Percentiles rank a stretch among this genome's conserved stretches.
phyloP scores from a whole-genome alignment of 805 yeast genomes.

The Lipomyces yamadae region DNA sequence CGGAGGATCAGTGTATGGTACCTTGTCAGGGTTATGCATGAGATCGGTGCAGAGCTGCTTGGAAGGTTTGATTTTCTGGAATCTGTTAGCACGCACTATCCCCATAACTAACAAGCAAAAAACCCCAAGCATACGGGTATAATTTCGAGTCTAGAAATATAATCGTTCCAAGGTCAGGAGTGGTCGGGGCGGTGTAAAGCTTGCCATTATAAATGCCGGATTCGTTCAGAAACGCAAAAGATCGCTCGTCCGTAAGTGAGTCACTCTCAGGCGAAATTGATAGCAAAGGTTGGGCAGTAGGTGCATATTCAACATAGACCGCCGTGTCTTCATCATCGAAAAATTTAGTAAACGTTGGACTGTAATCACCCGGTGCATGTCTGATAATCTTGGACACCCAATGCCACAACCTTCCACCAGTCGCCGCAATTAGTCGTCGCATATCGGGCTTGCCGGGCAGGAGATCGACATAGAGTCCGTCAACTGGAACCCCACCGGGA shows the following conservation, averaged over 20 bases:
- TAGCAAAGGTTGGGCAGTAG: constrained; percentile 21
- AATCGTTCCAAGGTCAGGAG: constrained; percentile 30
- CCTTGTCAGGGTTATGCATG: constrained; percentile 54
- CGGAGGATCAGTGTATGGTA: constrained; percentile 60
- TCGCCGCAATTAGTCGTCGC: constrained; percentile 28
- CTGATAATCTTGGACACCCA: constrained; percentile 34
- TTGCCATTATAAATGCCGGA: constrained; percentile 55
- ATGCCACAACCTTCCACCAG: constrained; percentile 36
- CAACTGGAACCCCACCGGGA: constrained; percentile 40
- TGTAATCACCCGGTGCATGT: constrained; percentile 36
- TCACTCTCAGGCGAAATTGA: constrained; percentile 38
- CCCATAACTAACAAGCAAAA: not conserved
- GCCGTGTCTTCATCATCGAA: constrained; percentile 41
- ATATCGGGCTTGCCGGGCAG: constrained; percentile 37
- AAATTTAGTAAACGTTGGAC: constrained; percentile 42
- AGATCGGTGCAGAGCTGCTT: constrained; percentile 25
- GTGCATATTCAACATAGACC: constrained; percentile 30
- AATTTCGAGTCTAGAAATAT: constrained; percentile 49
- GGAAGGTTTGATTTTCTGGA: constrained; percentile 34
- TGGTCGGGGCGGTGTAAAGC: constrained; percentile 39
- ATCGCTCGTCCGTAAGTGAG: constrained; percentile 30
- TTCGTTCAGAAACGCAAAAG: constrained; percentile 56
- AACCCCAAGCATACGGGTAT: constrained; percentile 25
- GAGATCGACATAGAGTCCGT: constrained; percentile 36
- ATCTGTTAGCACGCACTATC: not conserved